Evolutionary conservation across 2,329 filamentous ascomycete genomes (phyloP), one percentile per base, ranked within the genome.

Genomic region (Fusarium sulawesiense): DNA sequence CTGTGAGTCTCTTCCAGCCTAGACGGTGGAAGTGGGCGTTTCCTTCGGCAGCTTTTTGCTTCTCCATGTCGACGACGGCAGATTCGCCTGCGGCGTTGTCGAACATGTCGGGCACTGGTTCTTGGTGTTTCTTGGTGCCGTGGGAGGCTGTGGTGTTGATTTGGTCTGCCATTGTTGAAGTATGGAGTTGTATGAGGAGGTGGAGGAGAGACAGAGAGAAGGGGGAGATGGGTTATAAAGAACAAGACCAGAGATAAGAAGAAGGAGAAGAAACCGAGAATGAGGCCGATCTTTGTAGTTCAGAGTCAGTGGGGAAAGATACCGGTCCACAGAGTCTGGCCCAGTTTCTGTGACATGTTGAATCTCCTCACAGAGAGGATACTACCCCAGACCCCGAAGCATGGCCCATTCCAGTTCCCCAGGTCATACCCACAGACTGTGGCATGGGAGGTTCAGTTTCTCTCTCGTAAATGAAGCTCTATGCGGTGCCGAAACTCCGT

Each of bases 1-100:
- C 78, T 4, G 85, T 86, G 34, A 88, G 80, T 14, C 86, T 84
- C 75, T 87, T 87, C 86, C 86, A 88, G 56, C 86, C 86, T 23
- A 88, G 81, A 42, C 83, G 83, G 66, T 85, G 78, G 75, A 87
- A 88, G 58, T 85, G 81, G 16, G 82, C 83, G 50, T 79, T 75
- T 58, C 84, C 85, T 70, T 83, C 75, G 9, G 79, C 80, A 14
- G 79, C 78, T 73, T 83, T 85, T 66, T 83, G 80, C 76, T 83
- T 82, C 76, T 86, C 84, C 42, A 82, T 70, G 66, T 85, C 83
- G 59, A 54, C 61, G 81, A 90, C 47, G 84, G 74, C 66, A 6
- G 73, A 62, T 55, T 80, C 78, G 34, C 78, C 78, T 16, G 75
- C 70, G 16, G 76, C 71, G 46, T 70, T 70, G 59, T 69, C 75